Base-by-base conservation (phyloP, 2,329 filamentous ascomycete genomes). In the Cladobotryum mycophilum region DNA sequence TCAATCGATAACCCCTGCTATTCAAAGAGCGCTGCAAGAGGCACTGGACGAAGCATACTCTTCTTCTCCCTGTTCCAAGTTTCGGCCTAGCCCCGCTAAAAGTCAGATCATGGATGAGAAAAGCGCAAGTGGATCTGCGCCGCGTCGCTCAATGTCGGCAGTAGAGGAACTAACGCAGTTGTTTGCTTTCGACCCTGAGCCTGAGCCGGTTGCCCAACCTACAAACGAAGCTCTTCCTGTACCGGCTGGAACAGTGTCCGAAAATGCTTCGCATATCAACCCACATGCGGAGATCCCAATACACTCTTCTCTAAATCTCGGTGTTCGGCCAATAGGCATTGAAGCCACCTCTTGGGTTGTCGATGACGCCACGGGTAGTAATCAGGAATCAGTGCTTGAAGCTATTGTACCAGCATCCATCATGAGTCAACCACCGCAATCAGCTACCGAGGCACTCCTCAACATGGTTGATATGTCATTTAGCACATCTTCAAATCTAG, bases 131-230 rank as follows among this genome's bases (percentile, higher is more conserved):
- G 38, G 38, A 12, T 17, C 13, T 9, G 15, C 38, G 13, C 13
- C 38, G 17, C 12, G 17, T n/a, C 38, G 38, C 38, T 20, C 15
- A 6, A 41, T 42, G 35, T 51, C 50, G 11, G 55, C 56, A 17
- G 49, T 53, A 6, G 56, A 58, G 33, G 53, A 56, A 13, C 41
- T 60, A 43, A 55, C 44, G 14, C 45, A 51, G 43, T 45, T 58
- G 14, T 36, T 56, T 41, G 54, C 51, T 34, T 22, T 60, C 22
- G 55, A 58, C 37, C 11, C 17, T 14, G 44, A 46, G 12, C 9
- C 44, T 12, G 44, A 44, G 22, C 20, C 5, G 7, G 41, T 15
- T 5, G 7, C 15, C 15, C 17, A 13, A 13, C 22, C 38, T 20
- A 8, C 38, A 14, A 13, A 41, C 38, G 38, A 30, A 30, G 6